phyloP scores from a whole-genome alignment of 139 green algal genomes.

The Klebsormidium nitens region DNA sequence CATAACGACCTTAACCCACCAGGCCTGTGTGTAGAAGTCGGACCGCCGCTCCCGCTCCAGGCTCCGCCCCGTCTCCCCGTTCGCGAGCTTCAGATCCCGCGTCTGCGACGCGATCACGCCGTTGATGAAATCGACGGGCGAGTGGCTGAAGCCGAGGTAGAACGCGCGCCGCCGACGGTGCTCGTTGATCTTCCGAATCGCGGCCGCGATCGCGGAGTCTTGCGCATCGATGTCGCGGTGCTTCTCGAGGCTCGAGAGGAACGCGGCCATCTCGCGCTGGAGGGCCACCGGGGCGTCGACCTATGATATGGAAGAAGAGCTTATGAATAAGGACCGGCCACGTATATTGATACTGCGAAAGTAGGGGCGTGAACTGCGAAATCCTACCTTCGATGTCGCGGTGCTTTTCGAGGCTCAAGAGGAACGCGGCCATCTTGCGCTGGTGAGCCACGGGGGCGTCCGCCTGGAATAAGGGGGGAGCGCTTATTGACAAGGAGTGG shows the following conservation, averaged over 20 bases:
- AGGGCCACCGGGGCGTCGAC: slow-evolving; percentile 32
- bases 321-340: background rate
- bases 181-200: slow-evolving; percentile 58
- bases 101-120: slow-evolving; percentile 61
- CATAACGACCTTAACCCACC: too few species aligned
- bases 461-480: too few species aligned
- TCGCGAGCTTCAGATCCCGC: slow-evolving; percentile 29
- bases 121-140: slow-evolving; percentile 71
- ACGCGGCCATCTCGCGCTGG: slow-evolving; percentile 18
- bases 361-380: too few species aligned
- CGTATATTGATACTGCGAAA: too few species aligned
- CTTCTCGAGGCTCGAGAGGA: slow-evolving; percentile 7
- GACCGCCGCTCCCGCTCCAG: slow-evolving; percentile 17
- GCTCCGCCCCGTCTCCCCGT: background rate
- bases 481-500: too few species aligned
- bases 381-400: slow-evolving; percentile 39
- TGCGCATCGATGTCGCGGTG: slow-evolving; percentile 30
- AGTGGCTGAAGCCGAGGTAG: slow-evolving; percentile 66
- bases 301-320: background rate
- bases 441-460: too few species aligned
- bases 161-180: slow-evolving; percentile 55
- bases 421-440: slow-evolving; percentile 15
- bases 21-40: slow-evolving; percentile 39
- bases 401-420: slow-evolving; percentile 12
- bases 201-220: slow-evolving; percentile 24